Percentiles rank a stretch among this genome's conserved stretches.
phyloP scores from a whole-genome alignment of 495 filamentous ascomycete genomes.

The Extremus antarcticus region DNA sequence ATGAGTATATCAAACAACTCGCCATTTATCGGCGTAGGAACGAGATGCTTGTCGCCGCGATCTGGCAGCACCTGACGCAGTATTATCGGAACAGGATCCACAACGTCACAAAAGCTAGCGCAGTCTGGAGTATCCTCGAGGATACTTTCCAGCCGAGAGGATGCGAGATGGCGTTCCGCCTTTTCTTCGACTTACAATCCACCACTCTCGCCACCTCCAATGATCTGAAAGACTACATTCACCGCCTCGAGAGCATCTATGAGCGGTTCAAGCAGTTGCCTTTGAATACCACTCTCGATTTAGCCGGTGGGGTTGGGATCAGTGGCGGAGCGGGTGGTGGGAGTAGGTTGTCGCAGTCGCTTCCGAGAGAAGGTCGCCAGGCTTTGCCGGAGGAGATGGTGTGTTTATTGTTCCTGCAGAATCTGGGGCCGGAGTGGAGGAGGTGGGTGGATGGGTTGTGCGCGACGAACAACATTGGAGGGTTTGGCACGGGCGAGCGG shows the following conservation, averaged over 20 bases:
- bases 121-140: slow-evolving; percentile 12
- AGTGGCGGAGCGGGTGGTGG: too few relatives aligned
- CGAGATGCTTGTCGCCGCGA: background rate
- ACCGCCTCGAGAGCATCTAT: slow-evolving; percentile 4
- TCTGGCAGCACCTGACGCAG: slow-evolving; percentile 1
- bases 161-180: background rate
- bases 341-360: background rate
- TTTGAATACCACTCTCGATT: background rate
- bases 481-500: slow-evolving; percentile 15
- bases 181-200: slow-evolving; percentile 3
- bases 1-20: slow-evolving; percentile 17
- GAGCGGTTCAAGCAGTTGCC: slow-evolving; percentile 3
- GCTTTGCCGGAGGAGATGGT: slow-evolving; percentile 10
- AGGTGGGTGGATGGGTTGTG: slow-evolving; percentile 13
- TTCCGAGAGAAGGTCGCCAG: background rate
- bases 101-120: slow-evolving; percentile 1
- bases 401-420: slow-evolving; percentile 12
- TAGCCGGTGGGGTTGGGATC: too few relatives aligned
- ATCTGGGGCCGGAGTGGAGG: slow-evolving; percentile 6
- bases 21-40: slow-evolving; percentile 16
- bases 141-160: slow-evolving; percentile 12
- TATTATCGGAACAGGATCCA: slow-evolving; percentile 6
- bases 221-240: slow-evolving; percentile 6
- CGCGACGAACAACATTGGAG: slow-evolving; percentile 15
- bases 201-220: slow-evolving; percentile 1